A percentile compares a stretch with the other conserved stretches of the same genome.
These are phyloP conservation scores for Leptographium lundbergii DNA, from an alignment of 2,329 filamentous ascomycete genomes.

Conservation along the genomic window DNA sequence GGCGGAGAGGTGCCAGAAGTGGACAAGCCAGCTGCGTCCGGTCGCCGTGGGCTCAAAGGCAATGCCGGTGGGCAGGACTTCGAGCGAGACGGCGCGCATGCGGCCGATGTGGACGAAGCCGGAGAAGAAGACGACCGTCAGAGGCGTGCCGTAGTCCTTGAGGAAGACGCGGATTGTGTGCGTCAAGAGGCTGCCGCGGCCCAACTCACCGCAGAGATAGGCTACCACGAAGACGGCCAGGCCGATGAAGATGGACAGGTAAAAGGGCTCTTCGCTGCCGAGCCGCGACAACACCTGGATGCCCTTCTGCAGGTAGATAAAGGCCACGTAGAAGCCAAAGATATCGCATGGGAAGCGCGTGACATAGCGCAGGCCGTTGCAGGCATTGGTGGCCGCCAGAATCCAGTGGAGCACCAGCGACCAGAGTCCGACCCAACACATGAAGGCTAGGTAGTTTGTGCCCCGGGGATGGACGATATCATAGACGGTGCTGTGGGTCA, in stretches of 20 bases:
- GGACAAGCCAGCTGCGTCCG: constrained; percentile 62
- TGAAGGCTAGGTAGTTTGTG: constrained; percentile 76
- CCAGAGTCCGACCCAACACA: constrained; percentile 90
- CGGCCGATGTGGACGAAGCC: constrained; percentile 79
- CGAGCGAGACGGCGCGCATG: constrained; percentile 58
- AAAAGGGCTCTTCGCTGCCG: constrained; percentile 54
- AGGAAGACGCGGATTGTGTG: constrained; percentile 69
- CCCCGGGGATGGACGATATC: constrained; percentile 70
- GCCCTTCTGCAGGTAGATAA: constrained; percentile 84
- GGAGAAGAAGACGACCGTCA: constrained; percentile 78
- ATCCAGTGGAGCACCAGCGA: constrained; percentile 75
- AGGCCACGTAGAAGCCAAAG: constrained; percentile 87
- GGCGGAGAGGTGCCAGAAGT: constrained; percentile 66
- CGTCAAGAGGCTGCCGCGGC: constrained; percentile 58
- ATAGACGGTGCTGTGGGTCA: constrained; percentile 55
- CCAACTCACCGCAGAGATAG: constrained; percentile 61
- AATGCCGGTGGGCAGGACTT: constrained; percentile 60
- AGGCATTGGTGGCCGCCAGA: constrained; percentile 72
- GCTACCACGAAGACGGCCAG: constrained; percentile 67
- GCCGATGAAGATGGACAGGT: constrained; percentile 65
- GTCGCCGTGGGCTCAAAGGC: constrained; percentile 65
- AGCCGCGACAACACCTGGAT: constrained; percentile 73
- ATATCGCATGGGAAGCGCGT: constrained; percentile 89
- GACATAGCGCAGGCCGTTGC: constrained; percentile 79
- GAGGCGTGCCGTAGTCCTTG: constrained; percentile 78